A percentile compares a stretch with the other conserved stretches of the same genome.
Conservation (phyloP, 352 stramenopile genomes). For the Halophytophthora polymorphica region DNA sequence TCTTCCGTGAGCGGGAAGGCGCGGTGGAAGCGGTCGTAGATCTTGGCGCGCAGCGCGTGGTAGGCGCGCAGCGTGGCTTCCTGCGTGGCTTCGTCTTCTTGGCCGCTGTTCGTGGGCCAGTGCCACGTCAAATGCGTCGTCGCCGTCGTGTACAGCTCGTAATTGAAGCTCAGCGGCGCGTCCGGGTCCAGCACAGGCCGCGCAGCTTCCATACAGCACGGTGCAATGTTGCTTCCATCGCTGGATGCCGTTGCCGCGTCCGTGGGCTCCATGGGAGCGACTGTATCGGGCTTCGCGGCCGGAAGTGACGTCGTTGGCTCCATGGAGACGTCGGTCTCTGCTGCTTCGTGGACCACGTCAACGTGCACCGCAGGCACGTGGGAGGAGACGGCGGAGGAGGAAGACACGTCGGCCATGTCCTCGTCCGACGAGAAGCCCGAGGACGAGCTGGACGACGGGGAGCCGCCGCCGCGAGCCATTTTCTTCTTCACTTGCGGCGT, state of each 20-base stretch:
- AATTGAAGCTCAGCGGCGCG: constrained; percentile 15
- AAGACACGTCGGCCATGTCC: constrained; percentile 17
- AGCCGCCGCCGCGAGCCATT: constrained; percentile 18
- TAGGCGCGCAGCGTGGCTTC: constrained; percentile 13
- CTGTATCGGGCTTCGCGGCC: not conserved
- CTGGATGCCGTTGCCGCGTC: not conserved
- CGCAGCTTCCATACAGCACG: constrained; percentile 20
- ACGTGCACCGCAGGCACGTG: constrained; percentile 15
- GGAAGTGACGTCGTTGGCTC: too few species aligned
- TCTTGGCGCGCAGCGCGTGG: constrained; percentile 21
- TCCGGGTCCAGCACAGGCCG: constrained; percentile 9
- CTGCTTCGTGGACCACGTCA: constrained; percentile 28
- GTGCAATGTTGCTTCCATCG: not conserved
- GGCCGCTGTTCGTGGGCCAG: constrained; percentile 19
- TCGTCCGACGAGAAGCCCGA: constrained; percentile 49
- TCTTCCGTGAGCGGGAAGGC: constrained; percentile 54
- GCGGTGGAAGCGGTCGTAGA: constrained; percentile 49
- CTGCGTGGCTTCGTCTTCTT: constrained; percentile 3
- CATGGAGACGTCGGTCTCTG: not conserved
- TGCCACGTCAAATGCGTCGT: constrained; percentile 31
- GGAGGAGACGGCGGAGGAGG: not conserved
- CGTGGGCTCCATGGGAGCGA: not conserved
- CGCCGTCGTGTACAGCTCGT: constrained; percentile 35
- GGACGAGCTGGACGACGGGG: constrained; percentile 22
- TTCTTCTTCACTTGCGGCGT: not conserved